Conservation (phyloP, 1,139 yeast genomes). For the Debaryomyces sp. region DNA sequence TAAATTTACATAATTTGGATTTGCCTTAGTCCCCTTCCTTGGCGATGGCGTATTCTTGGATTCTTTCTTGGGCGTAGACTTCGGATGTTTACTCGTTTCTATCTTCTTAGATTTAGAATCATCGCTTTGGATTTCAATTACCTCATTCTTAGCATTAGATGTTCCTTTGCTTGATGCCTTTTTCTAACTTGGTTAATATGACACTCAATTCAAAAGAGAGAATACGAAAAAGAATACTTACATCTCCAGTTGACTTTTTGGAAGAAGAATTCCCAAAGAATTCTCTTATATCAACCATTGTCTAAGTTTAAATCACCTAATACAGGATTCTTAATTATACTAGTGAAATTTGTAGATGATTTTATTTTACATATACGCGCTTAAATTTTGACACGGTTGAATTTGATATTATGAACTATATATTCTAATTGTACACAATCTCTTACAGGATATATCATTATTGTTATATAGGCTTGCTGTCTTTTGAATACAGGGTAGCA, state of each 20-base stretch:
- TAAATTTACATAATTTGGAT: slow-evolving; percentile 12
- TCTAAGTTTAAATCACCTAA: not conserved
- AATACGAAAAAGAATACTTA: not conserved
- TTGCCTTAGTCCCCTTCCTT: slow-evolving; percentile 6
- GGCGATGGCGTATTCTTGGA: slow-evolving; percentile 6
- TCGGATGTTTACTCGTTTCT: not conserved
- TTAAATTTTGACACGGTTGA: not conserved
- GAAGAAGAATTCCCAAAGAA: slow-evolving; percentile 19
- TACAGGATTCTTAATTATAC: not conserved
- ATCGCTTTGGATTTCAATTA: slow-evolving; percentile 22
- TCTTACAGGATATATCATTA: not conserved
- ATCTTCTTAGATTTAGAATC: not conserved
- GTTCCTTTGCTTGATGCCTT: slow-evolving; percentile 5
- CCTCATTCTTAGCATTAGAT: slow-evolving; percentile 13
- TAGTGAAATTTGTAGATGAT: not conserved
- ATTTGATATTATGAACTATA: not conserved
- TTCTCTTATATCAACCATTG: slow-evolving; percentile 47
- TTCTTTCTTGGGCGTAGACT: not conserved
- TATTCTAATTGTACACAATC: not conserved
- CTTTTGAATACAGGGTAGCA: not conserved
- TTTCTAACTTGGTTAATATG: not conserved
- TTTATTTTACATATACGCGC: not conserved
- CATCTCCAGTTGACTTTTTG: slow-evolving; percentile 3
- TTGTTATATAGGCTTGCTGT: not conserved
- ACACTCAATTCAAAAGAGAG: not conserved